Evolutionary conservation across 257 asterid species (phyloP), one percentile per base, ranked within the genome.

Genomic region (Verbena officinalis): DNA sequence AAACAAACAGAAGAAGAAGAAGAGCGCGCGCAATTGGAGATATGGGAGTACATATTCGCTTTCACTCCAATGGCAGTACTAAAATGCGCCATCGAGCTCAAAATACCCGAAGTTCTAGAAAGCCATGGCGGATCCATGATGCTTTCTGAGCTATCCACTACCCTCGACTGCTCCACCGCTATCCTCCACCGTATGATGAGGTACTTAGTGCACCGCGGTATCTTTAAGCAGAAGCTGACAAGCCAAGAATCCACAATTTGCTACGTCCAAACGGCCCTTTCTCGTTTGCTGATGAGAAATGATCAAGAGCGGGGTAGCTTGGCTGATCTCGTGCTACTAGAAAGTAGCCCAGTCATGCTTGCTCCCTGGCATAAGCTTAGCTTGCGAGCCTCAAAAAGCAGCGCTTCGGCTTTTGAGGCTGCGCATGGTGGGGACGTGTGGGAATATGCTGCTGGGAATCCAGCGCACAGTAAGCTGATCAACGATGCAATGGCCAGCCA

Each of bases 61-160:
- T 90, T 83, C 75, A 64, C 83, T 17, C 94, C 87, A 57, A 65
- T 73, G 81, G 95, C 95, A 5, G 84, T 74, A 0, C 73, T 90
- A 8, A 87, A 83, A 50, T 90, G 95, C 52, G 95, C 90, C 70
- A 77, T 85, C 51, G 89, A 90, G 52, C 85, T 90, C 39, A 77
- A 81, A 12, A 82, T 90, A 31, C 57, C 96, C 33, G 97, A 90
- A 1, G 67, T 78, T 10, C 8, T 90, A 14, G 89, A 82, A 55
- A 46, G 46, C 62, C 80, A 83, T 10, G 74, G 79, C 22, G 84
- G 78, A 13, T 39, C 82, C 48, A 67, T 80, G 52, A 55, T 80
- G 1, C 86, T 78, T 13, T 31, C 77, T 4, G 69, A 56, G 16
- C 86, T 90, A 7, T 78, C 95, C n/a, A 14, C 75, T 0, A 68